phyloP scores from a whole-genome alignment of 371 early-diverging fungal species.

The Mortierella sp. region DNA sequence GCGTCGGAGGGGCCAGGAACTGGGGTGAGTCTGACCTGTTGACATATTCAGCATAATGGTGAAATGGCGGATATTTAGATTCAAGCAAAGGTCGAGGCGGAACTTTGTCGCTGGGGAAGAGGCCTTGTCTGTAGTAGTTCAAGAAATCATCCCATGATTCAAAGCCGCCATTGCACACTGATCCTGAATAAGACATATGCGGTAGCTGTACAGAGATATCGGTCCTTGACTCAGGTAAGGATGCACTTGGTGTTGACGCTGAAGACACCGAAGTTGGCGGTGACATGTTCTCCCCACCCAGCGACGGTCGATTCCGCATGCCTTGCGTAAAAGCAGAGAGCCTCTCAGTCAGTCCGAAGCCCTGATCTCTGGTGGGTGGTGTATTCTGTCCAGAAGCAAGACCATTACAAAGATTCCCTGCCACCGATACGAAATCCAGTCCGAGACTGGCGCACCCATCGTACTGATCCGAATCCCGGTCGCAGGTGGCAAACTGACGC shows the following conservation, averaged over 20 bases:
- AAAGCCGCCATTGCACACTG: neutral
- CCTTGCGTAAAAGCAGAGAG: slow-evolving; percentile 24
- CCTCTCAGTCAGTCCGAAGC: slow-evolving; percentile 15
- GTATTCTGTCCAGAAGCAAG: neutral
- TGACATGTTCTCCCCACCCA: slow-evolving; percentile 4
- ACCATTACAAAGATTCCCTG: slow-evolving; percentile 1
- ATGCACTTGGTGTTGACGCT: slow-evolving; percentile 5
- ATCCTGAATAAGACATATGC: neutral
- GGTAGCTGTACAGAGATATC: neutral
- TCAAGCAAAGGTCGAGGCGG: slow-evolving; percentile 10
- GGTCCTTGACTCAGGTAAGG: slow-evolving; percentile 4
- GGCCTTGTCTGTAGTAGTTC: slow-evolving; percentile 24
- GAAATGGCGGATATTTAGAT: slow-evolving; percentile 17
- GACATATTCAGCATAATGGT: slow-evolving; percentile 7
- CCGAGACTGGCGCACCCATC: slow-evolving; percentile 7
- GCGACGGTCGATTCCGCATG: slow-evolving; percentile 10
- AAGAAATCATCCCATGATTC: slow-evolving; percentile 36
- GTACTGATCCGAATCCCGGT: neutral
- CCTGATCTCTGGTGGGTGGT: neutral
- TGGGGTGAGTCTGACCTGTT: neutral
- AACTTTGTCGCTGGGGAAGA: slow-evolving; percentile 19
- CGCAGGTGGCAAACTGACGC: neutral
- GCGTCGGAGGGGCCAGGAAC: slow-evolving; percentile 40
- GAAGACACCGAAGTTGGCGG: slow-evolving; percentile 1
- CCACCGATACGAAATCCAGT: slow-evolving; percentile 10